Percentiles rank a stretch among this genome's conserved stretches.
These are phyloP conservation scores for Microdochium paspali DNA, from an alignment of 2,329 filamentous ascomycete genomes.

Conservation along the genomic window DNA sequence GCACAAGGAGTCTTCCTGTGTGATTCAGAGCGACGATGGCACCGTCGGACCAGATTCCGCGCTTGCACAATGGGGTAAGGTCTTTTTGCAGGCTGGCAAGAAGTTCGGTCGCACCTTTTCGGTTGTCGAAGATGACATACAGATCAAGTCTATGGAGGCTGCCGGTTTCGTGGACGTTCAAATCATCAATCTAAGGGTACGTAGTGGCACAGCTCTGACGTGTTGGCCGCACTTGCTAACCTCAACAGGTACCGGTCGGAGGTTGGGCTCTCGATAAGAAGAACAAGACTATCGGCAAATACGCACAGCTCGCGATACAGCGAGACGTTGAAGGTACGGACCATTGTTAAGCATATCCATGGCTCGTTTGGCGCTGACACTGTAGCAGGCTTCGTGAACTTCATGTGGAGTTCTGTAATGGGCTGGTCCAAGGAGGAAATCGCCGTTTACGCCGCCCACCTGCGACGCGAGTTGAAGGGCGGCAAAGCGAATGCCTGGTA, in stretches of 20 bases:
- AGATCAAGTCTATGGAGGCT: neutral
- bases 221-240: neutral
- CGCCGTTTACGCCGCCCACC: neutral
- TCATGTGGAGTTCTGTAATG: neutral
- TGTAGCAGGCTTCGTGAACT: neutral
- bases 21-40: slow-evolving; percentile 18
- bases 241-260: neutral
- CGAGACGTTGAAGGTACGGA: neutral
- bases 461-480: neutral
- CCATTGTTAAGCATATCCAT: neutral
- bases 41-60: slow-evolving; percentile 10
- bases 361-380: neutral
- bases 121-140: neutral
- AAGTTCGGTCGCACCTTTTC: neutral
- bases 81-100: neutral
- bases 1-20: slow-evolving; percentile 14
- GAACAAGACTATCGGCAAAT: neutral
- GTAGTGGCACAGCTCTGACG: neutral
- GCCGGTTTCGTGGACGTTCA: neutral
- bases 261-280: neutral
- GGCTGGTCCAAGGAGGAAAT: neutral
- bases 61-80: neutral
- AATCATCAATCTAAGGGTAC: neutral
- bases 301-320: neutral
- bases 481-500: neutral